A percentile compares a stretch with the other conserved stretches of the same genome.
These are phyloP conservation scores for Oenanthe sinensis DNA, from an alignment of 129 eudicot genomes.

Conservation along the genomic window DNA sequence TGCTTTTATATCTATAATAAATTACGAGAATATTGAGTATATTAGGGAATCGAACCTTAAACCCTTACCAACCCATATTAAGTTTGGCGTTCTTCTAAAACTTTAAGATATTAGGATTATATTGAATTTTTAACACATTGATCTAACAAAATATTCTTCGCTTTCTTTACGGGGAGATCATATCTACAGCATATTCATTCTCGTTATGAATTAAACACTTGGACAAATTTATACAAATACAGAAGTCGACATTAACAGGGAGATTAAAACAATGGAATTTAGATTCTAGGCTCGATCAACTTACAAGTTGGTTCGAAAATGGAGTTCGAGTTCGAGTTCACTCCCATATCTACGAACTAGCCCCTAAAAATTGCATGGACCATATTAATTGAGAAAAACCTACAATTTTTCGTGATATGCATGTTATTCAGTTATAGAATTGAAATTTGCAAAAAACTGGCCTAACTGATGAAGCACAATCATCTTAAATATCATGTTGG, in stretches of 20 bases:
- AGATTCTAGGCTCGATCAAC: background rate
- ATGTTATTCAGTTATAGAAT: background rate
- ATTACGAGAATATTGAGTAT: too few species aligned
- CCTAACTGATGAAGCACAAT: constrained; percentile 3
- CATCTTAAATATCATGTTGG: background rate
- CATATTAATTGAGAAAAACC: background rate
- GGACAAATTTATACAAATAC: background rate
- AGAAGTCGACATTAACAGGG: background rate
- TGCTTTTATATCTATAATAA: too few species aligned
- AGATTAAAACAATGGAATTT: background rate
- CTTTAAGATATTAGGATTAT: too few species aligned
- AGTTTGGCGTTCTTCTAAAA: too few species aligned
- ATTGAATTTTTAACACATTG: background rate
- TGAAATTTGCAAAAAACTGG: background rate
- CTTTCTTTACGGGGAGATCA: background rate
- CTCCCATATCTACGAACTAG: too few species aligned
- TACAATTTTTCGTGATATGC: background rate
- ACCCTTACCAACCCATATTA: too few species aligned
- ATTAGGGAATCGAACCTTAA: too few species aligned
- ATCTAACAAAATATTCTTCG: background rate
- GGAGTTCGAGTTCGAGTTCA: background rate
- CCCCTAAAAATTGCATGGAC: background rate
- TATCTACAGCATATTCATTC: background rate
- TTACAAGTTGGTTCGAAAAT: background rate
- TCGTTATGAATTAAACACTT: background rate